phyloP scores from a whole-genome alignment of 371 early-diverging fungal species.

The Syncephalastrum monosporum region DNA sequence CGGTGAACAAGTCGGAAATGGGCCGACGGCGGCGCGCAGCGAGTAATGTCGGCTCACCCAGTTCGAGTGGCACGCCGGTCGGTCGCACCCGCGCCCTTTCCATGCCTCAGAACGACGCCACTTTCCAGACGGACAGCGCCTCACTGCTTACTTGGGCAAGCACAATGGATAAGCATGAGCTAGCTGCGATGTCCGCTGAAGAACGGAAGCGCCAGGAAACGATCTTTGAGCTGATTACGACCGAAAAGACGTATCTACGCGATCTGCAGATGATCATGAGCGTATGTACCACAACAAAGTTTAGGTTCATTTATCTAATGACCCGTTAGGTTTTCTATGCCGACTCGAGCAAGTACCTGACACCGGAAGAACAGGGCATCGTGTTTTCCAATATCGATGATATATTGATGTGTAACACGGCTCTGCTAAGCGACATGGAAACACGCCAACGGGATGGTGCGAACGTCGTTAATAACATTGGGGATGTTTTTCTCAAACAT shows the following conservation, averaged over 20 bases:
- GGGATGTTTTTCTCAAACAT: constrained; percentile 65
- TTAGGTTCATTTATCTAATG: background rate
- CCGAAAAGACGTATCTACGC: constrained; percentile 80
- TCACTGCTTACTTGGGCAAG: constrained; percentile 39
- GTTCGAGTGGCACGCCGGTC: constrained; percentile 8
- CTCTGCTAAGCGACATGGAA: constrained; percentile 71
- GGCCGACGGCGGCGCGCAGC: constrained; percentile 42
- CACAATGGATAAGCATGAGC: constrained; percentile 41
- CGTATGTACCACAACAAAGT: constrained; percentile 33
- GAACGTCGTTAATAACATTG: constrained; percentile 53
- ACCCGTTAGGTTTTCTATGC: constrained; percentile 48
- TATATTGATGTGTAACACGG: constrained; percentile 66
- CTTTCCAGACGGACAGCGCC: constrained; percentile 20
- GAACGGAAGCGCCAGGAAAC: constrained; percentile 87
- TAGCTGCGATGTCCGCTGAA: constrained; percentile 39
- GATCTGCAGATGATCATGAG: constrained; percentile 83
- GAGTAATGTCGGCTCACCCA: constrained; percentile 36
- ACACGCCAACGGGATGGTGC: constrained; percentile 53
- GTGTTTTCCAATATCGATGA: constrained; percentile 73
- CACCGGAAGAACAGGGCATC: constrained; percentile 40
- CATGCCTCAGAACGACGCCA: constrained; percentile 12
- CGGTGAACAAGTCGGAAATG: constrained; percentile 25
- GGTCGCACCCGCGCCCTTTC: constrained; percentile 7
- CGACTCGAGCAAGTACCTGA: constrained; percentile 40
- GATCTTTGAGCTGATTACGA: constrained; percentile 83